phyloP scores from a whole-genome alignment of 2,329 filamentous ascomycete species.

The Stemphylium vesicarium region DNA sequence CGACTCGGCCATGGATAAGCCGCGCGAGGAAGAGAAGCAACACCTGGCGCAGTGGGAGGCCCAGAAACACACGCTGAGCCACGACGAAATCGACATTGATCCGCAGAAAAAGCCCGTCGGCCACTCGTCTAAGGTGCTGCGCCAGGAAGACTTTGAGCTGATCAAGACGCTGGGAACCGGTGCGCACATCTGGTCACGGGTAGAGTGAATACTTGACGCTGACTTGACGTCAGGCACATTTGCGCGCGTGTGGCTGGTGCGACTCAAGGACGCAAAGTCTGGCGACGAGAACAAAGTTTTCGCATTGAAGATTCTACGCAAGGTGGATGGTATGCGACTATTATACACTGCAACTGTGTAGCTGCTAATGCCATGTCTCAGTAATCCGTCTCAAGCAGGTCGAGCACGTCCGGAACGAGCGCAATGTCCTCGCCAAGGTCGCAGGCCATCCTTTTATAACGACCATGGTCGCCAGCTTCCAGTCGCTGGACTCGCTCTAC shows the following conservation, averaged over 20 bases:
- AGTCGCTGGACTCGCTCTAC: conserved; percentile 78
- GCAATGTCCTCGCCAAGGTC: conserved; percentile 76
- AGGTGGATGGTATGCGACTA: conserved; percentile 55
- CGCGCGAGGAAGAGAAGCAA: conserved; percentile 56
- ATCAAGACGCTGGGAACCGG: conserved; percentile 80
- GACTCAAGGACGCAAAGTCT: conserved; percentile 61
- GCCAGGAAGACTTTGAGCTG: conserved; percentile 69
- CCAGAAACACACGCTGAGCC: conserved; percentile 52
- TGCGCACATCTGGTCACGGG: conserved; percentile 44
- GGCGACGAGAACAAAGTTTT: conserved; percentile 71
- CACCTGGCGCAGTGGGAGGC: conserved; percentile 56
- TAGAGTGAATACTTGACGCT: conserved; percentile 16
- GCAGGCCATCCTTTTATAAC: conserved; percentile 86
- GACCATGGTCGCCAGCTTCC: conserved; percentile 77
- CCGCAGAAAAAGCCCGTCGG: conserved; percentile 55
- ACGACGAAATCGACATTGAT: conserved; percentile 52
- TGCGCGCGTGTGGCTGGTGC: conserved; percentile 80
- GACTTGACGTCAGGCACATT: conserved; percentile 68
- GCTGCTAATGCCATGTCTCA: conserved; percentile 40
- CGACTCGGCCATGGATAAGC: conserved; percentile 45
- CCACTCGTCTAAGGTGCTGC: conserved; percentile 55
- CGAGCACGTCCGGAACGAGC: conserved; percentile 85
- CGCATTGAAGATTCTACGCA: conserved; percentile 79
- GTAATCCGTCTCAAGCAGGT: conserved; percentile 86
- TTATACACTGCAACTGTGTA: conserved; percentile 9